Evolutionary conservation across 768 basidiomycete species (phyloP).

Genomic region (Xerocomus spinulosus): DNA sequence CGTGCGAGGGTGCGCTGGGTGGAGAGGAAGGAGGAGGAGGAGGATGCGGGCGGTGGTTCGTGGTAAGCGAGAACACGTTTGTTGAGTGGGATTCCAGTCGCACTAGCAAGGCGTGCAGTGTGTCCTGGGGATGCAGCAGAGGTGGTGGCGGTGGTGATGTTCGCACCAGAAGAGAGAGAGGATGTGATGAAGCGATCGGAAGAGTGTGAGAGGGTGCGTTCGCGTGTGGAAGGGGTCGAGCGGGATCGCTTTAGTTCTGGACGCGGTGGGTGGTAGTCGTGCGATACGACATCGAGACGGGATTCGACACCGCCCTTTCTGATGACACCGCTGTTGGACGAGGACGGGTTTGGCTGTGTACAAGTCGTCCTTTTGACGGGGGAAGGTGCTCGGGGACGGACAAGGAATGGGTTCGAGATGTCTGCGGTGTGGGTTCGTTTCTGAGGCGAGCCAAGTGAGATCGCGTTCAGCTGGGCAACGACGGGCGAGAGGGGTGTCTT

Average conservation of each 20-base stretch:
- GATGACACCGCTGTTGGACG: constrained; percentile 66
- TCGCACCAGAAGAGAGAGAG: constrained; percentile 61
- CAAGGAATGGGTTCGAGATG: constrained; percentile 60
- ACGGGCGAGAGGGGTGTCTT: constrained; percentile 47
- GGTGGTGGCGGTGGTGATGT: constrained; percentile 25
- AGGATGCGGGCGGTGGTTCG: constrained; percentile 76
- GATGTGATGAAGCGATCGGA: constrained; percentile 72
- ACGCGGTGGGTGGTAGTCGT: constrained; percentile 67
- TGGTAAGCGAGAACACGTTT: constrained; percentile 86
- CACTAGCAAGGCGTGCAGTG: constrained; percentile 70
- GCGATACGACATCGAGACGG: constrained; percentile 69
- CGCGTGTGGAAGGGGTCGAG: constrained; percentile 59
- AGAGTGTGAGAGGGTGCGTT: constrained; percentile 35
- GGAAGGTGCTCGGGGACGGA: constrained; percentile 52
- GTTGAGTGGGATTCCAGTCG: constrained; percentile 71
- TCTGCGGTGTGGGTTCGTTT: constrained; percentile 39
- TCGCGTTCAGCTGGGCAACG: constrained; percentile 35
- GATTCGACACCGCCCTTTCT: constrained; percentile 75
- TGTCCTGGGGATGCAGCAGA: constrained; percentile 66
- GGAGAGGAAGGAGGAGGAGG: constrained; percentile 68
- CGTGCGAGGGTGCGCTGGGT: constrained; percentile 74
- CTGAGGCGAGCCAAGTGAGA: constrained; percentile 31
- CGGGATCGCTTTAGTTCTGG: constrained; percentile 65
- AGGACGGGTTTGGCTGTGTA: constrained; percentile 12
- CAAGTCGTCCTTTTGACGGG: constrained; percentile 60